These are phyloP conservation scores for Xerocomellus intermedius DNA, from an alignment of 768 basidiomycete genomes.

Conservation along the genomic window DNA sequence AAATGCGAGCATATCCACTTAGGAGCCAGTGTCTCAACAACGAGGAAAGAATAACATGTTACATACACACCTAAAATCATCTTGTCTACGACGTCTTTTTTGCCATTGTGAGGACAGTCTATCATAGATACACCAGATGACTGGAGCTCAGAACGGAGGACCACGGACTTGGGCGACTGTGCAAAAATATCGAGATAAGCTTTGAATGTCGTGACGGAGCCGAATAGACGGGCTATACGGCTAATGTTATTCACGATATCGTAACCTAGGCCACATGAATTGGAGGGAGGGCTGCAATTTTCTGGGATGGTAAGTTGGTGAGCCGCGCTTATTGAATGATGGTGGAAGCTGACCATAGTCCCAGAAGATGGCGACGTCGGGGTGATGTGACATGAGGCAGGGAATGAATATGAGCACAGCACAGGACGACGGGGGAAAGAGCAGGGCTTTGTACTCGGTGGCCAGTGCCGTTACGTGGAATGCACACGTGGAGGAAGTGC, in stretches of 20 bases:
- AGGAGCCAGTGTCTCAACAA: background rate
- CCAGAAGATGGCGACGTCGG: slow-evolving; percentile 45
- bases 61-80: slow-evolving; percentile 42
- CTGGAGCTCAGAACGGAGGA: slow-evolving; percentile 42
- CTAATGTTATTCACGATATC: slow-evolving; percentile 46
- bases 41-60: background rate
- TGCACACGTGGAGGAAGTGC: slow-evolving; percentile 14
- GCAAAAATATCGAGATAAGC: slow-evolving; percentile 52
- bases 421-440: slow-evolving; percentile 1
- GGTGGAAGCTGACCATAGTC: slow-evolving; percentile 31
- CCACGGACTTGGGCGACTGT: slow-evolving; percentile 33
- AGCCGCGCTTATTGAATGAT: background rate
- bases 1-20: slow-evolving; percentile 67
- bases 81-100: slow-evolving; percentile 43
- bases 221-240: no score
- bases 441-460: slow-evolving; percentile 25
- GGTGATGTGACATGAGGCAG: slow-evolving; percentile 33
- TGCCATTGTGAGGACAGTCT: slow-evolving; percentile 35
- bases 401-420: slow-evolving; percentile 10
- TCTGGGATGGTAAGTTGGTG: slow-evolving; percentile 22
- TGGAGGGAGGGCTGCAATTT: slow-evolving; percentile 33
- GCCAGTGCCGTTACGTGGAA: slow-evolving; percentile 8
- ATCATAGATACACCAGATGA: slow-evolving; percentile 43
- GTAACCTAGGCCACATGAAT: slow-evolving; percentile 37
- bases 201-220: slow-evolving; percentile 50